These are phyloP conservation scores for Tolypocladium nubicola DNA, from an alignment of 2,329 filamentous ascomycete genomes.

Conservation along the genomic window DNA sequence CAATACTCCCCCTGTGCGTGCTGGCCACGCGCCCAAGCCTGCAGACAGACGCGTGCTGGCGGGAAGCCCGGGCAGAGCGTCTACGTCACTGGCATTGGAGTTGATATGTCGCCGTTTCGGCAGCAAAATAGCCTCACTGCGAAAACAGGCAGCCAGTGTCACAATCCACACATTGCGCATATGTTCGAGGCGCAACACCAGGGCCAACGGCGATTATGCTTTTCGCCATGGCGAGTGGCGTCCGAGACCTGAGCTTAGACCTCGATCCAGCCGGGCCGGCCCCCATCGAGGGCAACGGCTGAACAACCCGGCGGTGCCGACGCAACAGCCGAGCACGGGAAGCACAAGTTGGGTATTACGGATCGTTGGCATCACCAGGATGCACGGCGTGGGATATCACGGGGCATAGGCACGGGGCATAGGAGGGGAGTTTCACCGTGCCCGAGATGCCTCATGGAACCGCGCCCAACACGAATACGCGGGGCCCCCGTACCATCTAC, in stretches of 20 bases:
- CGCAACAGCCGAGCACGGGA: background rate
- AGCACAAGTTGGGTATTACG: background rate
- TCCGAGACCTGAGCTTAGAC: background rate
- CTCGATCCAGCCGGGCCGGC: background rate
- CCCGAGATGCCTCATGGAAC: background rate
- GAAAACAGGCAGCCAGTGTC: background rate
- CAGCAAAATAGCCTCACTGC: background rate
- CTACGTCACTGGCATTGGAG: too few species aligned
- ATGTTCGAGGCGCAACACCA: background rate
- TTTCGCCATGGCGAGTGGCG: background rate
- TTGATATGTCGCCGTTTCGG: background rate
- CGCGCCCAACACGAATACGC: background rate
- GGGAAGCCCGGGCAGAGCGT: background rate
- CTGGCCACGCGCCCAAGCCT: background rate
- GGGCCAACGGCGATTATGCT: background rate
- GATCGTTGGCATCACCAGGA: background rate
- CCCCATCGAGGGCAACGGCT: background rate
- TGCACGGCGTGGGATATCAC: background rate
- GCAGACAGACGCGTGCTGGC: background rate
- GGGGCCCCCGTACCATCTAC: background rate
- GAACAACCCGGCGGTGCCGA: background rate
- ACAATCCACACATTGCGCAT: background rate
- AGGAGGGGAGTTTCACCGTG: background rate
- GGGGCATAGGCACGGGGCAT: too few species aligned
- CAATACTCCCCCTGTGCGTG: background rate